A percentile compares a stretch with the other conserved stretches of the same genome.
Conservation (phyloP, 208 protist genomes). For the Entamoeba invadens region DNA sequence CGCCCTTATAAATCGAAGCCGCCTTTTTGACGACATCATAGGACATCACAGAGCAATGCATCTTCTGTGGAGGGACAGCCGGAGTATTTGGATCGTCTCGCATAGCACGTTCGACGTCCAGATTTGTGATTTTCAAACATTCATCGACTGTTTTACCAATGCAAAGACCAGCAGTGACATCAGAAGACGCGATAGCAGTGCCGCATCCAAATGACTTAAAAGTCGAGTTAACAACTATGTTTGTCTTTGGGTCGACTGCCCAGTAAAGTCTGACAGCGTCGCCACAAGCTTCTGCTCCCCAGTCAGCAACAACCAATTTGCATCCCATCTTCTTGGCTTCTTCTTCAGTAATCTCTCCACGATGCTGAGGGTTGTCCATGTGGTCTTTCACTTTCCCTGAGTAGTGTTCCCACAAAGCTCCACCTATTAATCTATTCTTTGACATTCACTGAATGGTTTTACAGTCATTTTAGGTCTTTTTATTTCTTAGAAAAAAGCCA, state of each 20-base stretch:
- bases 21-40: neutral
- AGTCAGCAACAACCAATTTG: neutral
- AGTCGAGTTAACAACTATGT: neutral
- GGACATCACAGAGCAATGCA: neutral
- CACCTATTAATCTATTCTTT: neutral
- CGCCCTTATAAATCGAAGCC: neutral
- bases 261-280: neutral
- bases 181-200: neutral
- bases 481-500: too few species aligned
- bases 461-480: too few species aligned
- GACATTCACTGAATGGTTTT: too few species aligned
- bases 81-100: neutral
- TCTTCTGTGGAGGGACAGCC: neutral
- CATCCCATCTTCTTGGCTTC: neutral
- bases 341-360: neutral
- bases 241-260: neutral
- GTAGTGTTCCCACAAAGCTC: neutral
- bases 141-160: neutral
- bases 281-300: neutral
- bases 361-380: neutral
- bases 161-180: neutral
- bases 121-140: neutral
- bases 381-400: neutral
- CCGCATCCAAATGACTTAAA: neutral
- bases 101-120: neutral